Evolutionary conservation across 805 yeast genomes (phyloP).

Genomic region (Tetrapisispora phaffii): DNA sequence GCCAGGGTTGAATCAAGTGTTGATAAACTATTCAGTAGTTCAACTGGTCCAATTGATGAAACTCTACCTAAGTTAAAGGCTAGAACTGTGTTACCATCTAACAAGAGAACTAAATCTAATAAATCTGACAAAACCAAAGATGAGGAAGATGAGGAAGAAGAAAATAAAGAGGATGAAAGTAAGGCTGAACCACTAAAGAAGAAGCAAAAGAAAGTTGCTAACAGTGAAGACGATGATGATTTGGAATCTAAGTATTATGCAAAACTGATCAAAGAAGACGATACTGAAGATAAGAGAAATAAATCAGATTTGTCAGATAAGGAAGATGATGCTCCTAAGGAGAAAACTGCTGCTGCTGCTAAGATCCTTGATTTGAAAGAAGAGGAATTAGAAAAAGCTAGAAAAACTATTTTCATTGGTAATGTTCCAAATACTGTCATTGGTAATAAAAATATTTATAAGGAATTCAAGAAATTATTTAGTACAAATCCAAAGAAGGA

Average conservation of each 20-base stretch:
- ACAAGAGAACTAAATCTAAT: neutral
- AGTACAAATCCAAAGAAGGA: constrained; percentile 10
- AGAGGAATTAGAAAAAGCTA: constrained; percentile 71
- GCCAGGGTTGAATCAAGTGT: constrained; percentile 28
- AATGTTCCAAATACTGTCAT: constrained; percentile 63
- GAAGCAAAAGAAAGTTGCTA: constrained; percentile 12
- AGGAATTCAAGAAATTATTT: constrained; percentile 58
- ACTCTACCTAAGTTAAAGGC: constrained; percentile 10
- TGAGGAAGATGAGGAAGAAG: constrained; percentile 11
- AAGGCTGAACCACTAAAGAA: neutral
- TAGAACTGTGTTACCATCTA: constrained; percentile 16
- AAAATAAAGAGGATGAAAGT: constrained; percentile 4
- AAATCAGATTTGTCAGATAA: constrained; percentile 6
- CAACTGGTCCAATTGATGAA: constrained; percentile 40
- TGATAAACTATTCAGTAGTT: constrained; percentile 30
- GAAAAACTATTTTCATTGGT: constrained; percentile 79
- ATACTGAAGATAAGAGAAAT: constrained; percentile 4
- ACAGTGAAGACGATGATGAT: constrained; percentile 31
- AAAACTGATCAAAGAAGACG: constrained; percentile 37
- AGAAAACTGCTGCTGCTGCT: constrained; percentile 16
- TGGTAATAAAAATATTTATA: constrained; percentile 49
- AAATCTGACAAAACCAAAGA: constrained; percentile 12
- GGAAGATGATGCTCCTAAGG: constrained; percentile 16
- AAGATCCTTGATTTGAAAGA: constrained; percentile 50
- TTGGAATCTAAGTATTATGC: constrained; percentile 46